Percentiles rank a stretch among this genome's conserved stretches.
phyloP scores from a whole-genome alignment of 371 early-diverging fungal species.

The Lichtheimia corymbifera region DNA sequence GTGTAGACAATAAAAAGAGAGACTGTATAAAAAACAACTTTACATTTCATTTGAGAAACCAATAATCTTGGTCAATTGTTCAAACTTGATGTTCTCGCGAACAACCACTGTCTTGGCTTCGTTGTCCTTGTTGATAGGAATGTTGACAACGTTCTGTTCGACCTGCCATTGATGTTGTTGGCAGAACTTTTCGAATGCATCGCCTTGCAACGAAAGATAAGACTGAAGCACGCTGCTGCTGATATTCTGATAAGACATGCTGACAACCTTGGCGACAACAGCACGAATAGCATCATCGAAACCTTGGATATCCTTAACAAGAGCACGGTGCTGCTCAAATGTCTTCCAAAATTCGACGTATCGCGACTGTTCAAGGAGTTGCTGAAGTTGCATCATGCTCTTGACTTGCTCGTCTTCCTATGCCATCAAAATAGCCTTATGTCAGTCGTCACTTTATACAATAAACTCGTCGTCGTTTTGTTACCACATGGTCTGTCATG shows the following conservation, averaged over 20 bases:
- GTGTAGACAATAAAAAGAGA: not conserved
- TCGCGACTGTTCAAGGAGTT: slow-evolving; percentile 75
- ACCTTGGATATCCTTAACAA: slow-evolving; percentile 65
- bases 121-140: slow-evolving; percentile 83
- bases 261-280: slow-evolving; percentile 72
- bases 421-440: not conserved
- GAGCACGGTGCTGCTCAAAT: slow-evolving; percentile 53
- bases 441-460: not conserved
- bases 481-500: slow-evolving; percentile 73
- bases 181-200: slow-evolving; percentile 64
- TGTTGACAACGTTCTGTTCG: slow-evolving; percentile 61
- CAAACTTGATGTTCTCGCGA: slow-evolving; percentile 87
- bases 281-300: slow-evolving; percentile 78
- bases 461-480: slow-evolving; percentile 1
- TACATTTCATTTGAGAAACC: slow-evolving; percentile 69
- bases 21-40: not conserved
- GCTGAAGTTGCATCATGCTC: slow-evolving; percentile 73
- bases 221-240: slow-evolving; percentile 50
- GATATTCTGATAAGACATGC: slow-evolving; percentile 83
- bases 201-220: slow-evolving; percentile 71
- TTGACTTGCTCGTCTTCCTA: slow-evolving; percentile 58
- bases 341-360: slow-evolving; percentile 83
- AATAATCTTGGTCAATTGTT: slow-evolving; percentile 72
- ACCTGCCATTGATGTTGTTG: slow-evolving; percentile 70
- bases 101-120: slow-evolving; percentile 82